phyloP scores from a whole-genome alignment of 2,329 filamentous ascomycete genomes.

The Botryosphaeria dothidea region DNA sequence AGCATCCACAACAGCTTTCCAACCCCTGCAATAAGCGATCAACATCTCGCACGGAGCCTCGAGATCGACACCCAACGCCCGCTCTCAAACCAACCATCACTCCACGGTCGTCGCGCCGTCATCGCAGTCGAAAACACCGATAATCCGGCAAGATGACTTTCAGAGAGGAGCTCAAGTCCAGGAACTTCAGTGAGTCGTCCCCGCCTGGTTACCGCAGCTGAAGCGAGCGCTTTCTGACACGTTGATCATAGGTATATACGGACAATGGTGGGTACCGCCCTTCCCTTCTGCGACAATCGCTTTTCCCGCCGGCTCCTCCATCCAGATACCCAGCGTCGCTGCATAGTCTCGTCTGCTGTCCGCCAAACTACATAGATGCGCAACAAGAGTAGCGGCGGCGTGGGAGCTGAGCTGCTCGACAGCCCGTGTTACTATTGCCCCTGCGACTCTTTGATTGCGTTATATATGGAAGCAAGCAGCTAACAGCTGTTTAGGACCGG shows the following conservation, averaged over 20 bases:
- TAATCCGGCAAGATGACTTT: conserved; percentile 17
- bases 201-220: conserved; percentile 12
- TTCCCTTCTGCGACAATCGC: neutral
- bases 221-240: conserved; percentile 32
- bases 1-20: neutral
- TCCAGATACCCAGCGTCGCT: neutral
- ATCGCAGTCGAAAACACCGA: neutral
- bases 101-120: conserved; percentile 10
- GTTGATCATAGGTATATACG: conserved; percentile 60
- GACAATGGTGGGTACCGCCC: conserved; percentile 60
- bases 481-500: conserved; percentile 46
- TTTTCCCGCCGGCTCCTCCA: neutral
- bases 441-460: neutral
- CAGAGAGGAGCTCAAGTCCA: conserved; percentile 56
- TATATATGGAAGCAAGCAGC: neutral
- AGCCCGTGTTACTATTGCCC: neutral
- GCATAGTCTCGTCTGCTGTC: too few species aligned
- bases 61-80: conserved; percentile 15
- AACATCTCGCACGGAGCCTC: conserved; percentile 18
- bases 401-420: neutral
- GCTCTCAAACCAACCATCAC: neutral
- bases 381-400: neutral
- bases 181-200: conserved; percentile 63
- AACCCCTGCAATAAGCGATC: conserved; percentile 18
- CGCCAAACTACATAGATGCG: neutral